phyloP scores from a whole-genome alignment of 2,329 filamentous ascomycete genomes.

The Talaromyces funiculosus region DNA sequence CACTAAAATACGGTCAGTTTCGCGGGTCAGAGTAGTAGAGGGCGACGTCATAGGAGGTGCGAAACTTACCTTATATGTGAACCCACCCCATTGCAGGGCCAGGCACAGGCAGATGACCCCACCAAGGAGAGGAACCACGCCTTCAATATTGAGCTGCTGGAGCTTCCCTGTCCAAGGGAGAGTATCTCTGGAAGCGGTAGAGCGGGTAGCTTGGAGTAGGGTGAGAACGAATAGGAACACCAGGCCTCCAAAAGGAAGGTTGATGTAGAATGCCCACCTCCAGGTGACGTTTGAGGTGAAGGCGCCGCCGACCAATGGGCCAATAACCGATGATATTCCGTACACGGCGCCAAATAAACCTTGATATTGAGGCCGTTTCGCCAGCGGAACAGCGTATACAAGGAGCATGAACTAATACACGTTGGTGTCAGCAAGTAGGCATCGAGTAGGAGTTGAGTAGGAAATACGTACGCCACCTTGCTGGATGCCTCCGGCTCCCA shows the following conservation, averaged over 20 bases:
- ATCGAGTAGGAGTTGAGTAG: background rate
- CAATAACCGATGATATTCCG: conserved; percentile 56
- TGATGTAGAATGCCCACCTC: conserved; percentile 59
- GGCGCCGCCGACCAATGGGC: conserved; percentile 55
- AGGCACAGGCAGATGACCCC: conserved; percentile 44
- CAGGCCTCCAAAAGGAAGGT: conserved; percentile 34
- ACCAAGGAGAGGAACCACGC: conserved; percentile 32
- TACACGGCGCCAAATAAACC: conserved; percentile 59
- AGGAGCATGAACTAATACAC: conserved; percentile 4
- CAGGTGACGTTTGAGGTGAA: conserved; percentile 56
- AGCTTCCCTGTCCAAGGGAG: too few relatives aligned
- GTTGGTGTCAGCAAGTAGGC: background rate
- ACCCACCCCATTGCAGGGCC: conserved; percentile 46
- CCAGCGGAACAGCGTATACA: conserved; percentile 3
- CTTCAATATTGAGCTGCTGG: background rate
- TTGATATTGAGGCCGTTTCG: conserved; percentile 53
- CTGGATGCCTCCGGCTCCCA: conserved; percentile 23
- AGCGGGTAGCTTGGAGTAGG: too few relatives aligned
- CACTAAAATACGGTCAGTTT: too few relatives aligned
- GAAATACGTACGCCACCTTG: conserved; percentile 17
- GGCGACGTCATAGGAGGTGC: too few relatives aligned
- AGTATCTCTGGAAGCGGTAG: too few relatives aligned
- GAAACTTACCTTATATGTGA: conserved; percentile 7
- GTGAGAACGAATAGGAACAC: conserved; percentile 28
- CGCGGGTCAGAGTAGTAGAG: too few relatives aligned